Base-by-base conservation (phyloP, 1,284 basidiomycete genomes). In the Inonotus hispidus region DNA sequence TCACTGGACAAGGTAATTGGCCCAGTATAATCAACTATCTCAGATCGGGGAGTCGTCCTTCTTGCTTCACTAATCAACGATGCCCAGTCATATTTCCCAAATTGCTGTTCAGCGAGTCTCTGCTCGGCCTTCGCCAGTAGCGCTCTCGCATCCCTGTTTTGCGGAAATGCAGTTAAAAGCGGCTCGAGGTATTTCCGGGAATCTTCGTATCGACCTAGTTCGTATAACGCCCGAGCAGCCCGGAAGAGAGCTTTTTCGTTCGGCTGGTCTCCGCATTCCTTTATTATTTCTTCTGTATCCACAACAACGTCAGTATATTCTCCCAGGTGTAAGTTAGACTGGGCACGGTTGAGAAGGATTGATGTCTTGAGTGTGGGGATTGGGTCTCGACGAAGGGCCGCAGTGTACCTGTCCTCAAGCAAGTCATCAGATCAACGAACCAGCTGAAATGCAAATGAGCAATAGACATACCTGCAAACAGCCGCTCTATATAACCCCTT, bases 241-340 rank as follows among this genome's bases (percentile, higher is more conserved):
- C 62, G 62, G 27, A 56, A 63, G 37, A 63, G 54, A 14, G 62
- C 62, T 32, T 63, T 63, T 38, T 63, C 62, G 50, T 43, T 62
- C 10, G 43, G 41, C 32, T 61, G 59, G 21, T 55, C 45, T 8
- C 45, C 39, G 13, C 53, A 56, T 39, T 11, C 27, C 6, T 32
- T 35, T 1, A 56, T 56, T 19, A 50, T 49, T 19, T 62, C 25
- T 47, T 62, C 49, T 19, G 56, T 56, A 25, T 58, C 56, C 25
- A 10, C 23, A 23, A 41, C 55, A 23, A 56, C 56, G 14, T 43
- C 32, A 14, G 14, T 23, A 29, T 53, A 62, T 19, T 3, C 16
- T 14, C 57, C 62, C 16, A 60, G 21, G 43, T 41, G 47, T 35
- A 63, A 32, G 29, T 56, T 27, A n/a, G 62, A 59, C n/a, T 63